Base-by-base conservation (phyloP, 257 asterid species). In the Hygrophila difformis region DNA sequence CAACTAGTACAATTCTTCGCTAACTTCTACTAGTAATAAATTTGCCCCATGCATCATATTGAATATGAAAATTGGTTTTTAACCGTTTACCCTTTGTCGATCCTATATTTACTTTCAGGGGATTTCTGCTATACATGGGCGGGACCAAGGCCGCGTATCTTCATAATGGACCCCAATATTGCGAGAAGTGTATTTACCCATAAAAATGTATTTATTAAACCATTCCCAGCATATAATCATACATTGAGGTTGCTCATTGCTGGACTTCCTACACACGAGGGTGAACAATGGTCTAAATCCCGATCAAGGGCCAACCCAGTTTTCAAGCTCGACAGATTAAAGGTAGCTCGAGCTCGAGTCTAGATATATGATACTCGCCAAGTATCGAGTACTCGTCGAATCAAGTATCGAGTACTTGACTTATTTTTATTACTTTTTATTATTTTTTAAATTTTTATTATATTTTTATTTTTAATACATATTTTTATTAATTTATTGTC, bases 241-340 rank as follows among this genome's bases (percentile, higher is more conserved):
- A 49, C n/a, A 34, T 31, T 49, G 3, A 37, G 35, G 26, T 8
- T 18, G 28, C 18, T 49, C 6, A 23, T 49, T n/a, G 8, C 16
- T 0, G 44, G 55, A 7, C 23, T 49, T 18, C 26, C 35, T 49
- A 18, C n/a, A 9, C 10, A 8, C 10, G 44, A 49, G 18, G 55
- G 43, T 5, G 44, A 33, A 18, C 43, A 49, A 49, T 49, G 55
- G 44, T 18, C 2, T 20, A 34, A 49, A 49, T 33, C 20, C 31
- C 18, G 55, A n/a, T 9, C 22, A 9, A 34, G 4, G 12, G 5
- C n/a, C 28, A 49, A 34, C 12, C 44, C 34, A 4, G 39, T 10
- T 18, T 49, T 34, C n/a, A 21, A 35, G 1, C 14, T 35, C 28
- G 43, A 49, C 23, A 49, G 35, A 16, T 29, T 49, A n/a, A 49